Percentiles rank a stretch among this genome's conserved stretches.
phyloP scores from a whole-genome alignment of 345 rosid genomes.

The Nasturtium officinale region DNA sequence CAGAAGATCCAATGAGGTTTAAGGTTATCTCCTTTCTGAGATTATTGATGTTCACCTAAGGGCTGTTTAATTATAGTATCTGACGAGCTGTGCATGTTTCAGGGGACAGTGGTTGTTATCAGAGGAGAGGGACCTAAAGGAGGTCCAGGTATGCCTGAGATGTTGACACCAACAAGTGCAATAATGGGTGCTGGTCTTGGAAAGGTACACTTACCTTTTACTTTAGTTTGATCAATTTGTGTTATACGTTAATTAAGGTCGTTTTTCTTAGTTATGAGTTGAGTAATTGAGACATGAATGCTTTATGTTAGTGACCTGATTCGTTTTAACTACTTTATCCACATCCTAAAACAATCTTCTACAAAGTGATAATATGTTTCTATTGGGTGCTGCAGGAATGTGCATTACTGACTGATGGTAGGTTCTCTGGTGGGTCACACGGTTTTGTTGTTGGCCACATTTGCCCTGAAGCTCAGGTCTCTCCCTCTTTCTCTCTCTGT shows the following conservation, averaged over 20 bases:
- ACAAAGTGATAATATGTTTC: background rate
- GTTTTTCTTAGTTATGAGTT: too few relatives aligned
- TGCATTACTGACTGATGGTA: slow-evolving; percentile 92
- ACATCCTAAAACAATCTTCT: background rate
- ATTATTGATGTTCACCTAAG: background rate
- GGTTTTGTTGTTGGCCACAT: slow-evolving; percentile 98
- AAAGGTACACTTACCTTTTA: slow-evolving; percentile 53
- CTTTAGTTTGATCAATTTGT: background rate
- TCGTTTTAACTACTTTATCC: background rate
- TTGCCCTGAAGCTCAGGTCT: slow-evolving; percentile 98
- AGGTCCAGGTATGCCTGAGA: slow-evolving; percentile 99
- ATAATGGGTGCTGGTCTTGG: slow-evolving; percentile 99
- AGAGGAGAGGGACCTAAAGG: slow-evolving; percentile 99
- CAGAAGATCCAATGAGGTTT: slow-evolving; percentile 77
- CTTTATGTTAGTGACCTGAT: slow-evolving; percentile 1
- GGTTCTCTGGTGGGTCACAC: slow-evolving; percentile 98
- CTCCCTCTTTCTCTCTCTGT: slow-evolving; percentile 2
- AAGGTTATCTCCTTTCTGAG: slow-evolving; percentile 53
- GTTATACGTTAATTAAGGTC: background rate
- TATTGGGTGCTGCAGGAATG: slow-evolving; percentile 65
- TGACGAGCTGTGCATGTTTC: slow-evolving; percentile 29
- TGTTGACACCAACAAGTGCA: slow-evolving; percentile 99
- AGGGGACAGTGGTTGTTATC: slow-evolving; percentile 94
- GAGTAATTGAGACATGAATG: background rate
- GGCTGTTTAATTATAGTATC: background rate